Percentiles rank a stretch among this genome's conserved stretches.
Evolutionary conservation across 306 rosid genomes (phyloP).

Genomic region (Cajanus cajan): DNA sequence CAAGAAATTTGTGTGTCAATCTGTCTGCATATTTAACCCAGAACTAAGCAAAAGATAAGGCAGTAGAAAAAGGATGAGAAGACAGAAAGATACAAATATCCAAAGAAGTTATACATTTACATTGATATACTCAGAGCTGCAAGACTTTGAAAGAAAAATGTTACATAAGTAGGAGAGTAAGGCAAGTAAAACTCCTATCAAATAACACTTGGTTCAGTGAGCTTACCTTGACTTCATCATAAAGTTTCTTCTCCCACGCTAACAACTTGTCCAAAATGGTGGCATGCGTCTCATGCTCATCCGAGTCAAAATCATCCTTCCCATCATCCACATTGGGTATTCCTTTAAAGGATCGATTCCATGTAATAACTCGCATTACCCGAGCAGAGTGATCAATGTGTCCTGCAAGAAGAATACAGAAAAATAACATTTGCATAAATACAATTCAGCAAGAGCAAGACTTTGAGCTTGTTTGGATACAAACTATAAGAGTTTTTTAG

Average conservation of each 20-base stretch:
- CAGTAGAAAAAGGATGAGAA: neutral
- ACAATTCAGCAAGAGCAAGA: no score
- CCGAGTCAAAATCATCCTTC: conserved; percentile 75
- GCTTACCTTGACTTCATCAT: conserved; percentile 90
- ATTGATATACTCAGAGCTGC: neutral
- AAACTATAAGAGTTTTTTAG: no score
- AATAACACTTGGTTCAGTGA: neutral
- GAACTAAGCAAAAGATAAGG: neutral
- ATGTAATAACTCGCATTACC: conserved; percentile 90
- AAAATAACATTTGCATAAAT: neutral
- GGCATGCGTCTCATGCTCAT: conserved; percentile 91
- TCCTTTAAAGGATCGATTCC: conserved; percentile 88
- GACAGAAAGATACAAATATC: neutral
- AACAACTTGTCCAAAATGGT: conserved; percentile 89
- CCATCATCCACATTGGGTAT: conserved; percentile 51
- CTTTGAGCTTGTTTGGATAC: no score
- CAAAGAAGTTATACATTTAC: neutral
- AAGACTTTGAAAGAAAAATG: neutral
- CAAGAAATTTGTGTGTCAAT: neutral
- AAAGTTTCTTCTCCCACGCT: conserved; percentile 97
- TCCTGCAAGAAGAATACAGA: conserved; percentile 45
- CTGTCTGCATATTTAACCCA: neutral
- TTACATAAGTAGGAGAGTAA: neutral
- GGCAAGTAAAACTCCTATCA: neutral
- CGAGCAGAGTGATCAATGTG: conserved; percentile 94